Conservation (phyloP, 2,329 filamentous ascomycete genomes). For the Lachnellula cervina region DNA sequence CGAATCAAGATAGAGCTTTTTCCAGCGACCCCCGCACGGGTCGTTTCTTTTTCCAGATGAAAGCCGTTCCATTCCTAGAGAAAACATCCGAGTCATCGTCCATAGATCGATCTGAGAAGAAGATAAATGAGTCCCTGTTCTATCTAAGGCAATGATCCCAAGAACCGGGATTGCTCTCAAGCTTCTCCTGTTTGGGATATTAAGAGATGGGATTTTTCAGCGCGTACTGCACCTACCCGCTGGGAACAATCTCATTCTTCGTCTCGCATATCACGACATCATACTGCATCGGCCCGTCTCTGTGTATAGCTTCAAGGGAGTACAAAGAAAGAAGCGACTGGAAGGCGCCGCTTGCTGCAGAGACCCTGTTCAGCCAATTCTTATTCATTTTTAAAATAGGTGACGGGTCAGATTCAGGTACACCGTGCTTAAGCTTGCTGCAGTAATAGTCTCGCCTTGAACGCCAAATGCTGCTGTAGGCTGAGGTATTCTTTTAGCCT, state of each 20-base stretch:
- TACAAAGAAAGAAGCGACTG: conserved; percentile 13
- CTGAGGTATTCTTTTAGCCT: not conserved
- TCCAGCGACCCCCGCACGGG: not conserved
- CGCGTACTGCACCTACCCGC: conserved; percentile 15
- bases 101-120: not conserved
- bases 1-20: not conserved
- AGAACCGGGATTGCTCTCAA: not conserved
- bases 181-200: conserved; percentile 1
- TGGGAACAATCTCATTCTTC: conserved; percentile 11
- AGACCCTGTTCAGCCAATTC: conserved; percentile 14
- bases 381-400: conserved; percentile 4
- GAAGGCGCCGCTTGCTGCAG: conserved; percentile 6
- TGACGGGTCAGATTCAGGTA: conserved; percentile 14
- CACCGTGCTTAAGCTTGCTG: not conserved
- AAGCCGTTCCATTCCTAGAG: too few species aligned
- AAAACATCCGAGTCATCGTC: too few species aligned
- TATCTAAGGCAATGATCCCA: not conserved
- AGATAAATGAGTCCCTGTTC: not conserved
- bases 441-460: conserved; percentile 4
- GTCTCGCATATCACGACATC: conserved; percentile 16
- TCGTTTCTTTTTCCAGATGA: not conserved
- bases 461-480: conserved; percentile 5
- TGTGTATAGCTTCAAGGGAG: conserved; percentile 11
- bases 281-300: conserved; percentile 18
- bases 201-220: conserved; percentile 4